Percentiles rank a stretch among this genome's conserved stretches.
These are phyloP conservation scores for Pleoardoris graminearum DNA, from an alignment of 2,329 filamentous ascomycete genomes.

Conservation along the genomic window DNA sequence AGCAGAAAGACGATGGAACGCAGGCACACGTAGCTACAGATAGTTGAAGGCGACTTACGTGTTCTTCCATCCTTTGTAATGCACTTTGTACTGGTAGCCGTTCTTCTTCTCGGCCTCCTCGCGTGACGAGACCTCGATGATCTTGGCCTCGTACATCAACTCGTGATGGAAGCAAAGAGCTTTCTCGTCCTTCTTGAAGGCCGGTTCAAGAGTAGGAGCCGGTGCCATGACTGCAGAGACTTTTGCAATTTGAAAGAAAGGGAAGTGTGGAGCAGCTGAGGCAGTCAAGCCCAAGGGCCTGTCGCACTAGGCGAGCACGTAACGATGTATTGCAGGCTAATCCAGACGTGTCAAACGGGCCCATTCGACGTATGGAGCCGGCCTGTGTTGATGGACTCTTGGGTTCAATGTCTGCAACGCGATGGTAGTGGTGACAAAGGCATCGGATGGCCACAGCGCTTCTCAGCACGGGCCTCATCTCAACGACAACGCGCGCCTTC, in stretches of 20 bases:
- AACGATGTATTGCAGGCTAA: conserved; percentile 12
- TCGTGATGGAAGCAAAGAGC: conserved; percentile 97
- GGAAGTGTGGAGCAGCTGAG: conserved; percentile 13
- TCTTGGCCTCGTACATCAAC: conserved; percentile 95
- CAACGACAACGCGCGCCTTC: conserved; percentile 11
- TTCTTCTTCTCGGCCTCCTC: conserved; percentile 69
- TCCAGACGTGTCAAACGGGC: conserved; percentile 7
- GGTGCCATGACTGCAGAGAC: conserved; percentile 52
- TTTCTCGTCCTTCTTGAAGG: conserved; percentile 77
- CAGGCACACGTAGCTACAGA: conserved; percentile 3
- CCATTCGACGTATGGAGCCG: not conserved
- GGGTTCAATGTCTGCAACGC: not conserved
- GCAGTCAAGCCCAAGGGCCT: conserved; percentile 15
- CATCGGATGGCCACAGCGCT: conserved; percentile 8
- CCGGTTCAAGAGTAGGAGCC: conserved; percentile 55
- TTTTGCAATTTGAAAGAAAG: conserved; percentile 15
- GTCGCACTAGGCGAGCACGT: conserved; percentile 19
- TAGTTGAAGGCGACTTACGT: conserved; percentile 62
- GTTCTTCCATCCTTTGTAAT: conserved; percentile 99
- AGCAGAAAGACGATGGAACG: not conserved
- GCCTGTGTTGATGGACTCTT: conserved; percentile 11
- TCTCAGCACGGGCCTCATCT: conserved; percentile 16
- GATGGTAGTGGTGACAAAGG: conserved; percentile 7
- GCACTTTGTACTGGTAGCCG: conserved; percentile 84
- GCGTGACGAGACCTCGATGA: conserved; percentile 73